phyloP scores from a whole-genome alignment of 345 rosid genomes.

The Ceriops tagal region DNA sequence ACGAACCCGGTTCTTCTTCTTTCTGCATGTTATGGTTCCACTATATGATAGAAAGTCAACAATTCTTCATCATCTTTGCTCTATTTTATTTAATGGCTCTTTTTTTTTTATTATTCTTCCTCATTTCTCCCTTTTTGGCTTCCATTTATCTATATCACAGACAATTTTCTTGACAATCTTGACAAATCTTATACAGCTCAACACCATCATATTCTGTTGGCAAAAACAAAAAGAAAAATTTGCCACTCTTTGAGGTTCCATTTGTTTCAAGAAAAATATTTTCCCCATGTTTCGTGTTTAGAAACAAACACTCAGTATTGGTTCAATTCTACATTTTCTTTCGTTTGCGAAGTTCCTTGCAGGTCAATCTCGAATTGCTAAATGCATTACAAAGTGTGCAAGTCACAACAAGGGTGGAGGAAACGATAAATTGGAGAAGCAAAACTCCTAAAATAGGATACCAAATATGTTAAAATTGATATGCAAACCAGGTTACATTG shows the following conservation, averaged over 20 bases:
- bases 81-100: background rate
- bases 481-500: background rate
- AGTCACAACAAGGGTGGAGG: too few species aligned
- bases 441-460: background rate
- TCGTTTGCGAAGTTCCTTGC: background rate
- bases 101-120: background rate
- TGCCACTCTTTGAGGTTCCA: too few species aligned
- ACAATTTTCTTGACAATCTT: too few species aligned
- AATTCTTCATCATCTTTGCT: background rate
- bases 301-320: too few species aligned
- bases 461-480: background rate
- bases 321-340: background rate
- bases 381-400: too few species aligned
- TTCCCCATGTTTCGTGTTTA: too few species aligned
- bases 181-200: too few species aligned
- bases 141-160: background rate
- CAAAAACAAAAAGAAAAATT: too few species aligned
- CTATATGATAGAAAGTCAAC: constrained; percentile 26
- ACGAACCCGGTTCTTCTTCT: constrained; percentile 39
- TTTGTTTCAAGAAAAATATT: too few species aligned
- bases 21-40: constrained; percentile 11
- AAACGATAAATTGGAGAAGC: too few species aligned
- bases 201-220: too few species aligned
- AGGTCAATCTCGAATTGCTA: too few species aligned
- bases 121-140: background rate